These are phyloP conservation scores for Gossypium thurberi DNA, from an alignment of 345 rosid genomes.

Conservation along the genomic window DNA sequence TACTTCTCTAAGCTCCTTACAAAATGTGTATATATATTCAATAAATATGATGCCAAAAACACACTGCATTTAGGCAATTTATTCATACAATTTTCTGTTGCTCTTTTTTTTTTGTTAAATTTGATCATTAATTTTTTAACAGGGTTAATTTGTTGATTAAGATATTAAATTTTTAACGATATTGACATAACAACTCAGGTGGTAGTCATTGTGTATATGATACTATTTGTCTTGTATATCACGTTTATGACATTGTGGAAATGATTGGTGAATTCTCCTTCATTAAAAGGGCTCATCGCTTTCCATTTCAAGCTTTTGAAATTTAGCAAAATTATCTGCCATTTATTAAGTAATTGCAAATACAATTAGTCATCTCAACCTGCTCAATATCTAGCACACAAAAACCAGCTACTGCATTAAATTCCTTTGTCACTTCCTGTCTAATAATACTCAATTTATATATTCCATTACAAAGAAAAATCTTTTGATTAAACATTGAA, in stretches of 20 bases:
- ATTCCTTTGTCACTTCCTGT: slow-evolving; percentile 1
- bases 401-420: neutral
- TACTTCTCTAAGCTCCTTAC: neutral
- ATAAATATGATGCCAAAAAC: neutral
- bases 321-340: too few species aligned
- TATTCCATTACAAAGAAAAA: neutral
- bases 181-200: too few species aligned
- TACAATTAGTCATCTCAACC: neutral
- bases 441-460: neutral
- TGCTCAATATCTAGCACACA: neutral
- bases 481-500: neutral
- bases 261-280: neutral
- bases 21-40: neutral
- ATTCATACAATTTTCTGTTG: neutral
- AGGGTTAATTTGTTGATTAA: rapidly evolving
- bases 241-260: neutral
- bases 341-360: neutral
- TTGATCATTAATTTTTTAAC: too few species aligned
- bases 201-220: rapidly evolving
- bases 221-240: too few species aligned
- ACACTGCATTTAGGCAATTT: neutral
- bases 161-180: too few species aligned
- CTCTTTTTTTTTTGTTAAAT: too few species aligned
- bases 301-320: neutral
- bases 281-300: neutral